Conservation (phyloP, 2,329 filamentous ascomycete genomes). For the Exophiala phaeomuriformis region DNA sequence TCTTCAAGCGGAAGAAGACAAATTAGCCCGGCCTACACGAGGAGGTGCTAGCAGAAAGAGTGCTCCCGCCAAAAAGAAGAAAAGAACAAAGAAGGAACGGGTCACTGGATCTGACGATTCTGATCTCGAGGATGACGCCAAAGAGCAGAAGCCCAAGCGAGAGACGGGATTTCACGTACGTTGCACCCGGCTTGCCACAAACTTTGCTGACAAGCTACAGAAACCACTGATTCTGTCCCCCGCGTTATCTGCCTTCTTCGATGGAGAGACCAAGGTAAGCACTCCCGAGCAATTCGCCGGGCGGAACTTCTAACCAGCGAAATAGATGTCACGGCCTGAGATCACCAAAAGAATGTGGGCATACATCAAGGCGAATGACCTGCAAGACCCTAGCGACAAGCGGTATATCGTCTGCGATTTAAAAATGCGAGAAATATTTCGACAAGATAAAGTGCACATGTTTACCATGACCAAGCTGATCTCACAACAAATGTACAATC, state of each 20-base stretch:
- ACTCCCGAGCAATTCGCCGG: slow-evolving; percentile 20
- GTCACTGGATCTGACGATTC: slow-evolving; percentile 56
- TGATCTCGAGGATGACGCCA: slow-evolving; percentile 59
- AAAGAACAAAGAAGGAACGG: slow-evolving; percentile 47
- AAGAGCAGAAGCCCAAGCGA: slow-evolving; percentile 57
- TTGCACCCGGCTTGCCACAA: slow-evolving; percentile 16
- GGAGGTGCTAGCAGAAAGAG: slow-evolving; percentile 59
- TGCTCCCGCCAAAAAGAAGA: slow-evolving; percentile 58
- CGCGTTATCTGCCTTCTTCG: slow-evolving; percentile 40
- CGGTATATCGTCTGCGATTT: slow-evolving; percentile 92
- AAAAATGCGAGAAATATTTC: slow-evolving; percentile 84
- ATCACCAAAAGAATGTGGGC: slow-evolving; percentile 96
- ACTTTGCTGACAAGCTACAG: slow-evolving; percentile 25
- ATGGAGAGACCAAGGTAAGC: slow-evolving; percentile 40
- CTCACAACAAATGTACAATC: slow-evolving; percentile 77
- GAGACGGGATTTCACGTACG: slow-evolving; percentile 84
- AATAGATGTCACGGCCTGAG: slow-evolving; percentile 79
- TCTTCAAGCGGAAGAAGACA: slow-evolving; percentile 88
- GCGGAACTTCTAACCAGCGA: not conserved
- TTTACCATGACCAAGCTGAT: slow-evolving; percentile 99
- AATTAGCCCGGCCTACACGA: slow-evolving; percentile 65
- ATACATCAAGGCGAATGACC: slow-evolving; percentile 78
- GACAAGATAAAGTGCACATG: slow-evolving; percentile 87
- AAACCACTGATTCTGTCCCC: slow-evolving; percentile 43
- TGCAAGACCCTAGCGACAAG: slow-evolving; percentile 87